Evolutionary conservation across 352 stramenopile genomes (phyloP).

Genomic region (Blastocystis sp.): DNA sequence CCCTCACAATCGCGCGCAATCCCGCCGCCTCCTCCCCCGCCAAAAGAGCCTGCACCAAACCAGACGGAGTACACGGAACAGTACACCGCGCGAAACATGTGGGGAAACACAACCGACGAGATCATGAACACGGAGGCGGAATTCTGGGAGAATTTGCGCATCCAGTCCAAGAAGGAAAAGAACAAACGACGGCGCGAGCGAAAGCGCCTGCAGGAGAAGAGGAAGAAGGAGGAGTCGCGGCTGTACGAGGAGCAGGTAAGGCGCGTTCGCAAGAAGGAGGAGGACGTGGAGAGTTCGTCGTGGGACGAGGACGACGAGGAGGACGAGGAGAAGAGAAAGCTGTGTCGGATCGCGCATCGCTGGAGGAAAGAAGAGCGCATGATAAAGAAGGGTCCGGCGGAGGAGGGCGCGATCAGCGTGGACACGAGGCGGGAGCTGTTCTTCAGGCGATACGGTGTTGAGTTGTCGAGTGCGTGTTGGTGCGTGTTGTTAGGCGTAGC

Average conservation of each 20-base stretch:
- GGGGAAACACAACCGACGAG: not conserved
- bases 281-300: not conserved
- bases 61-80: not conserved
- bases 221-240: not conserved
- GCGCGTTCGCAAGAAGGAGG: not conserved
- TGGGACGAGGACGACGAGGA: not conserved
- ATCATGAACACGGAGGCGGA: not conserved
- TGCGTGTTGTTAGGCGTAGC: not conserved
- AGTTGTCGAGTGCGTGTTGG: not conserved
- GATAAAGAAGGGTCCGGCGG: not conserved
- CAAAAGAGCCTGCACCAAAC: too few relatives aligned
- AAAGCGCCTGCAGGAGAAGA: not conserved
- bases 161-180: not conserved
- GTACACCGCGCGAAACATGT: not conserved
- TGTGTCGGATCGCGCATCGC: not conserved
- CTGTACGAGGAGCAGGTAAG: not conserved
- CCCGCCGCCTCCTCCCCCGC: not conserved
- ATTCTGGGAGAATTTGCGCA: not conserved
- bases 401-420: not conserved
- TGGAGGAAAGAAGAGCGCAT: slow-evolving; percentile 9
- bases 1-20: not conserved
- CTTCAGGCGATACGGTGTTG: not conserved
- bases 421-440: not conserved
- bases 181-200: not conserved
- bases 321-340: not conserved